Conservation (phyloP, 192 early-diverging fungal genomes). For the Podila horticola region DNA sequence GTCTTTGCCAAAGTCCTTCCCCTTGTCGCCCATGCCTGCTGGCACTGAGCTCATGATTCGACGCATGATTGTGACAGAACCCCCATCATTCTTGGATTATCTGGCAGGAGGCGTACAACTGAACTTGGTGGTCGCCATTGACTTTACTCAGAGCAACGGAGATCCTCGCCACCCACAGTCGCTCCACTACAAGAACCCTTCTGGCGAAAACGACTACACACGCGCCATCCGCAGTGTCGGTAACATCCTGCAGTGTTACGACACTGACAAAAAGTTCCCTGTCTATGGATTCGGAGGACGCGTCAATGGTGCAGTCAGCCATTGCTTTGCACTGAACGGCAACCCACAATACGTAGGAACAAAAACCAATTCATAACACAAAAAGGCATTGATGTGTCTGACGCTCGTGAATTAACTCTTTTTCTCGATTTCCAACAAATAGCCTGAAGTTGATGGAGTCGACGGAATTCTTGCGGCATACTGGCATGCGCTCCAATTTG, state of each 20-base stretch:
- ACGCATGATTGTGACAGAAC: constrained; percentile 52
- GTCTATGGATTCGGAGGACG: constrained; percentile 69
- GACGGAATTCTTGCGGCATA: constrained; percentile 64
- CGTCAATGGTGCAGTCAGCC: constrained; percentile 58
- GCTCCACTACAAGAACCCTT: constrained; percentile 57
- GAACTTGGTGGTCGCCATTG: constrained; percentile 65
- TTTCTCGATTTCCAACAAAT: constrained; percentile 7
- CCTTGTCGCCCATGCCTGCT: constrained; percentile 42
- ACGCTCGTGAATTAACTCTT: background rate
- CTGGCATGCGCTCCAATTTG: constrained; percentile 47
- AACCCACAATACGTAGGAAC: constrained; percentile 49
- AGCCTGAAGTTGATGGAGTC: constrained; percentile 68
- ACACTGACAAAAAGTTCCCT: constrained; percentile 64
- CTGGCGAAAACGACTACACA: constrained; percentile 62
- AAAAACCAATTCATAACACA: too few relatives aligned
- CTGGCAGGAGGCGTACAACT: constrained; percentile 63
- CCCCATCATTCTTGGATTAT: constrained; percentile 66
- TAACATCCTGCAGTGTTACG: constrained; percentile 59
- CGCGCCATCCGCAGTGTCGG: constrained; percentile 64
- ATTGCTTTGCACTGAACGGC: constrained; percentile 63
- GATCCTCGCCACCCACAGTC: constrained; percentile 58
- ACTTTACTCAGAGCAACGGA: constrained; percentile 69
- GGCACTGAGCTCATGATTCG: constrained; percentile 33
- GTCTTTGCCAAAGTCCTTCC: constrained; percentile 25
- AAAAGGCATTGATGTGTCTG: background rate